These are phyloP conservation scores for Rheum nobile DNA, from an alignment of 148 eudicot species.

Conservation along the genomic window DNA sequence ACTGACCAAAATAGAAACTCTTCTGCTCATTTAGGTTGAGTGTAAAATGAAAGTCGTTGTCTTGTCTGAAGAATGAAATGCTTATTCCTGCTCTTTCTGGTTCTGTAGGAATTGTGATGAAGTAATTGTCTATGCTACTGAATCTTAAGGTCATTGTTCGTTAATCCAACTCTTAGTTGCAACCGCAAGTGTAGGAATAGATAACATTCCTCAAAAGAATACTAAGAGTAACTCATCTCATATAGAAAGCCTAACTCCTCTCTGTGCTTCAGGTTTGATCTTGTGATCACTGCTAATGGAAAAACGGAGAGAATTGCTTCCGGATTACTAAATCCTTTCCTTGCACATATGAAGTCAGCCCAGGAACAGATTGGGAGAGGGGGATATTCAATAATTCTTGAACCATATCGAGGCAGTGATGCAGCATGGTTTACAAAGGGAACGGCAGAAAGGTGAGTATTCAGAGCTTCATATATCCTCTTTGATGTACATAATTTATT, in stretches of 20 bases:
- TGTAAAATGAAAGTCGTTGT: not conserved
- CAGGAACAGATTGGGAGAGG: conserved; percentile 94
- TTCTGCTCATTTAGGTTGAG: not conserved
- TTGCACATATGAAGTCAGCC: conserved; percentile 85
- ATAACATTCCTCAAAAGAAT: too few relatives aligned
- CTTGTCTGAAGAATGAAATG: not conserved
- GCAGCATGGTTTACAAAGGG: conserved; percentile 90
- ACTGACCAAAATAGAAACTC: not conserved
- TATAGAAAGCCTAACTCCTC: conserved; percentile 8
- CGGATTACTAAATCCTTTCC: conserved; percentile 83
- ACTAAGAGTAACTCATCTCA: not conserved
- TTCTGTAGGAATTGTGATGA: not conserved
- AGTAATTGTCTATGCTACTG: not conserved
- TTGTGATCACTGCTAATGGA: conserved; percentile 66
- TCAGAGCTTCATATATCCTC: not conserved
- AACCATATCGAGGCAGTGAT: conserved; percentile 45
- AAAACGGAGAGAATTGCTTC: conserved; percentile 87
- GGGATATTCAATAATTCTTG: conserved; percentile 83
- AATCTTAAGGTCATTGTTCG: not conserved
- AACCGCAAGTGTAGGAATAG: not conserved
- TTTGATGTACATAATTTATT: not conserved
- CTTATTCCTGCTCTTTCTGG: not conserved
- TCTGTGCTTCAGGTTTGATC: conserved; percentile 65
- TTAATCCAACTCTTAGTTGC: not conserved
- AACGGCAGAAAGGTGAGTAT: conserved; percentile 69